A percentile compares a stretch with the other conserved stretches of the same genome.
Conservation (phyloP, 441 rosid species). For the Populus trichocarpa region DNA sequence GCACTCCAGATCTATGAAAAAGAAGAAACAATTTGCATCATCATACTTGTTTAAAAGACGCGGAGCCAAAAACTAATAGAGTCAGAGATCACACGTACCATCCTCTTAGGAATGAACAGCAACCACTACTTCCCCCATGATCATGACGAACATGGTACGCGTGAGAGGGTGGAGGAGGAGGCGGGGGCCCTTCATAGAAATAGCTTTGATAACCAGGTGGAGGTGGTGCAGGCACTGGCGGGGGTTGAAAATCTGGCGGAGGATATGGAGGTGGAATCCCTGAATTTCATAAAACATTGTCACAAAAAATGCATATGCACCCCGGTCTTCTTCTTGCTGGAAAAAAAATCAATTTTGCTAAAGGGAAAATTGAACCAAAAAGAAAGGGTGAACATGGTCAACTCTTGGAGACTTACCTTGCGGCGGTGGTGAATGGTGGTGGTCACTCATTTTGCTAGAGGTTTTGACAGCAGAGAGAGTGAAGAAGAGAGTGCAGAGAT, state of each 20-base stretch:
- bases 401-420: too few relatives aligned
- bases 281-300: conserved; percentile 15
- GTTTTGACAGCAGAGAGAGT: background rate
- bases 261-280: conserved; percentile 25
- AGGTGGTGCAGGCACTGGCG: conserved; percentile 20
- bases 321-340: too few relatives aligned
- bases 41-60: too few relatives aligned
- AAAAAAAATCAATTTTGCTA: too few relatives aligned
- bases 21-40: too few relatives aligned
- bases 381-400: too few relatives aligned
- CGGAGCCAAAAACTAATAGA: too few relatives aligned
- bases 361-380: too few relatives aligned
- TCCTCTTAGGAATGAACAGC: conserved; percentile 33
- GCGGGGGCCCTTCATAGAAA: conserved; percentile 30
- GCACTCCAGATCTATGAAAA: too few relatives aligned
- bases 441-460: background rate
- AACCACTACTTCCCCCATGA: conserved; percentile 18
- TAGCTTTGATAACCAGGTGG: conserved; percentile 43
- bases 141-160: background rate
- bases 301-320: background rate
- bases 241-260: conserved; percentile 14
- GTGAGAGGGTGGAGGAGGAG: conserved; percentile 20
- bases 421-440: too few relatives aligned
- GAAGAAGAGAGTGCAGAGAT: background rate
- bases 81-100: conserved; percentile 30